phyloP scores from a whole-genome alignment of 129 eudicot species.

The Flaveria robusta region DNA sequence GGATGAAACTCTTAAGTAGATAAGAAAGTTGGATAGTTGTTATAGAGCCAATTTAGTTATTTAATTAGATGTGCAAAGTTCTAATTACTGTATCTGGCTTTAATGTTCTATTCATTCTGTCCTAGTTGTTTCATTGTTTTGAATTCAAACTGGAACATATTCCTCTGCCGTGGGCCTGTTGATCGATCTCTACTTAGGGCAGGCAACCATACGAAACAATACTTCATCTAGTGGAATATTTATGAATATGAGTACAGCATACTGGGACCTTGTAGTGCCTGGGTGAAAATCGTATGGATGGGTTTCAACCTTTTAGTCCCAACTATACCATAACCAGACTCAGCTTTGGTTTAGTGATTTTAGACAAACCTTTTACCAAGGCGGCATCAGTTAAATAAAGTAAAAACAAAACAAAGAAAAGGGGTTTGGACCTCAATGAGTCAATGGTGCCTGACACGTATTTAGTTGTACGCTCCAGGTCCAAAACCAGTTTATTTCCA shows the following conservation, averaged over 20 bases:
- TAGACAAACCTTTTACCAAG: not conserved
- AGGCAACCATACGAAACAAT: not conserved
- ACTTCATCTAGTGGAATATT: not conserved
- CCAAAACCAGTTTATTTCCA: not conserved
- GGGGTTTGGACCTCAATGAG: not conserved
- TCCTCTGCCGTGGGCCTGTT: not conserved
- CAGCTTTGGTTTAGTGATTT: not conserved
- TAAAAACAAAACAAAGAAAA: not conserved
- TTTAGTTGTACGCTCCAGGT: not conserved
- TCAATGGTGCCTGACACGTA: not conserved
- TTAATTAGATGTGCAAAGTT: not conserved
- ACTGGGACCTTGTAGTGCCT: not conserved
- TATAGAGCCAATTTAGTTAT: not conserved
- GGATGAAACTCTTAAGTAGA: too few relatives aligned
- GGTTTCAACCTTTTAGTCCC: not conserved
- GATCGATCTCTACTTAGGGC: not conserved
- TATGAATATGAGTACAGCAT: not conserved
- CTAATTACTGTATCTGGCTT: not conserved
- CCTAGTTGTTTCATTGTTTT: not conserved
- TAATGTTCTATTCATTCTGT: not conserved
- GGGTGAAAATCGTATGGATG: too few relatives aligned
- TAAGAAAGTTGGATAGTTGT: not conserved
- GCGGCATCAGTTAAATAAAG: not conserved
- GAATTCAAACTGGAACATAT: not conserved
- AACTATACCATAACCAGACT: not conserved